Percentiles rank a stretch among this genome's conserved stretches.
These are phyloP conservation scores for Colletotrichum euphorbiae DNA, from an alignment of 2,329 filamentous ascomycete genomes.

Conservation along the genomic window DNA sequence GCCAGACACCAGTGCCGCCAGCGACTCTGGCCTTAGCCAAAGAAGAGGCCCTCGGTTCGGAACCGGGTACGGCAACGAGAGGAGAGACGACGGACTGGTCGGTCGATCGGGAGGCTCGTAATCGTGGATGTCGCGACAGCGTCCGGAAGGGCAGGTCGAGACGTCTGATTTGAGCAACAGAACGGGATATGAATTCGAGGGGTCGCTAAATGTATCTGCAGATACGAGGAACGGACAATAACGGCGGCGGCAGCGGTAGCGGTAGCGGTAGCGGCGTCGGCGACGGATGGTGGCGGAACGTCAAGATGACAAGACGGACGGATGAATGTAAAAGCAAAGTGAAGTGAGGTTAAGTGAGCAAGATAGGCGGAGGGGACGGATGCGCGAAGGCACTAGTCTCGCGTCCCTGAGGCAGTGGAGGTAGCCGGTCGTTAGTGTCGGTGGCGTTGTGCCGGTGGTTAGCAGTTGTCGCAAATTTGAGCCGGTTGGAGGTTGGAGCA, in stretches of 20 bases:
- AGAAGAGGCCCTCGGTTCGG: conserved; percentile 5
- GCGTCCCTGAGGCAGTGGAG: not conserved
- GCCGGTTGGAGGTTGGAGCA: not conserved
- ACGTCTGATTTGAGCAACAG: not conserved
- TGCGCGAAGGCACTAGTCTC: not conserved
- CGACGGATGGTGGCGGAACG: conserved; percentile 8
- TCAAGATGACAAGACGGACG: conserved; percentile 1
- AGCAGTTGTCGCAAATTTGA: not conserved
- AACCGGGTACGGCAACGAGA: not conserved
- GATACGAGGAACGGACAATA: conserved; percentile 3
- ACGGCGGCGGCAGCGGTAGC: conserved; percentile 11
- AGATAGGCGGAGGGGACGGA: not conserved
- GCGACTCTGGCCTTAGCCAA: conserved; percentile 26
- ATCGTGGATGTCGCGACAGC: not conserved
- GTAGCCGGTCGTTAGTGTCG: not conserved
- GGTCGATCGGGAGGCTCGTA: not conserved
- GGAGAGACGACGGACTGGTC: not conserved
- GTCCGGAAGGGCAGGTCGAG: not conserved
- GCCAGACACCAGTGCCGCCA: conserved; percentile 38
- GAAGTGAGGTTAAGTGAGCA: not conserved
- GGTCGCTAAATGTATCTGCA: not conserved
- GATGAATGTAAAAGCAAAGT: conserved; percentile 23
- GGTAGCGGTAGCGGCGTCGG: conserved; percentile 2
- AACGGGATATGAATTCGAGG: not conserved
- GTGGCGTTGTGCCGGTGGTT: not conserved